phyloP scores from a whole-genome alignment of 495 filamentous ascomycete genomes.

The Penicillium daleae region DNA sequence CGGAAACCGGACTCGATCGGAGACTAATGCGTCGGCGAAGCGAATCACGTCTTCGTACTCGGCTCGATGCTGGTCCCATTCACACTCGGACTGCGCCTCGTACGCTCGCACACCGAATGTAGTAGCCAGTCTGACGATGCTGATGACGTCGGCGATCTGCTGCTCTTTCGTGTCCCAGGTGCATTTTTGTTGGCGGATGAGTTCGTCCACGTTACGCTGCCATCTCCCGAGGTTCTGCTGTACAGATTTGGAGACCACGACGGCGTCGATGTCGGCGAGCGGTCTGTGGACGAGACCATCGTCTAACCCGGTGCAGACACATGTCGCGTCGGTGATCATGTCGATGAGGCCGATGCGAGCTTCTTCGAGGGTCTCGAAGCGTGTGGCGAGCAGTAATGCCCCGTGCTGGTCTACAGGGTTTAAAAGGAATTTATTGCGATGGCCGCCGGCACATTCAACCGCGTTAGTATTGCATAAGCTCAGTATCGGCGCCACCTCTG shows the following conservation, averaged over 20 bases:
- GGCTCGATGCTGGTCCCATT: slow-evolving; percentile 16
- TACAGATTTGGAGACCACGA: background rate
- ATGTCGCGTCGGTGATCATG: slow-evolving; percentile 15
- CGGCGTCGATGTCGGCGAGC: background rate
- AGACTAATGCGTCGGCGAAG: slow-evolving; percentile 13
- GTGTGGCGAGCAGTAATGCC: slow-evolving; percentile 7
- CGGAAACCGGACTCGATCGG: slow-evolving; percentile 10
- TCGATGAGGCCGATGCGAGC: slow-evolving; percentile 25
- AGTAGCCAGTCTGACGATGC: slow-evolving; percentile 12
- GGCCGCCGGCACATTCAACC: slow-evolving; percentile 5
- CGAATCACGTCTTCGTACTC: slow-evolving; percentile 18
- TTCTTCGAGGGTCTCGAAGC: slow-evolving; percentile 20
- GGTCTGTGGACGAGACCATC: background rate
- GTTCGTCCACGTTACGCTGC: slow-evolving; percentile 24
- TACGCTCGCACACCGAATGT: slow-evolving; percentile 14
- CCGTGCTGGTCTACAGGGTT: slow-evolving; percentile 16
- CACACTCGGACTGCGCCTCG: slow-evolving; percentile 13
- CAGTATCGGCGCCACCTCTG: slow-evolving; percentile 23
- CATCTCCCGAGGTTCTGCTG: slow-evolving; percentile 8
- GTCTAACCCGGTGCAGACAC: slow-evolving; percentile 6
- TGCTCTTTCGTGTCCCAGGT: slow-evolving; percentile 19
- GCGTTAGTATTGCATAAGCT: slow-evolving; percentile 23
- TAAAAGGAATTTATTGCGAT: slow-evolving; percentile 12
- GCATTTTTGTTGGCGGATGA: slow-evolving; percentile 10
- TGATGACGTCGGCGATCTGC: slow-evolving; percentile 17